These are phyloP conservation scores for Osmanthus fragrans DNA, from an alignment of 257 asterid species.

Conservation along the genomic window DNA sequence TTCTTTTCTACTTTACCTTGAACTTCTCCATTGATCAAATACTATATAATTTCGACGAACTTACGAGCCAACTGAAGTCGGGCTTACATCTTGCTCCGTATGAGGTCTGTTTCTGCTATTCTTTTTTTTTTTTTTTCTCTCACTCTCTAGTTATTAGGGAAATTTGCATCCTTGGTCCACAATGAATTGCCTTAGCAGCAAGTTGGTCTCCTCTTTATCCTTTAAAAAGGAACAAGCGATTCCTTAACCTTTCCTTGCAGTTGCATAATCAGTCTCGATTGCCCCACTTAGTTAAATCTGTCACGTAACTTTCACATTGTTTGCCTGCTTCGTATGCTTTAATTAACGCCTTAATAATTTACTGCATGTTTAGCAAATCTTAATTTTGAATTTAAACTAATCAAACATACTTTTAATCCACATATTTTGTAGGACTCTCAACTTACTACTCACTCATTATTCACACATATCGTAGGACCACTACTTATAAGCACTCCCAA, in stretches of 20 bases:
- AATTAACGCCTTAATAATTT: no score
- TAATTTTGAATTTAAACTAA: no score
- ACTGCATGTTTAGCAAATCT: no score
- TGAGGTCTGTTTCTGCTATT: constrained; percentile 55
- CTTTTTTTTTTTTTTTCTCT: neutral
- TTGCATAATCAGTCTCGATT: neutral
- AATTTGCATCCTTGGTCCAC: neutral
- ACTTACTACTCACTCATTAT: no score
- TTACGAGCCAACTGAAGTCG: constrained; percentile 62
- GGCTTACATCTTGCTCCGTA: constrained; percentile 75
- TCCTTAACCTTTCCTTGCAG: neutral
- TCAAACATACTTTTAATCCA: no score
- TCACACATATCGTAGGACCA: no score
- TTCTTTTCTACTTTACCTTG: constrained; percentile 89
- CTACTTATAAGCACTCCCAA: no score
- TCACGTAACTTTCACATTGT: neutral
- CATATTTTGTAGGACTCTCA: no score
- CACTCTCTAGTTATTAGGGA: neutral
- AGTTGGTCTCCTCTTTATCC: neutral
- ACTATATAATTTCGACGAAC: constrained; percentile 59
- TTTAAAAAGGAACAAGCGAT: neutral
- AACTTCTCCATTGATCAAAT: constrained; percentile 81
- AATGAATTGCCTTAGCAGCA: neutral
- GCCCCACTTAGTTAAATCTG: neutral
- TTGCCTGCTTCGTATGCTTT: neutral